Evolutionary conservation across 257 asterid species (phyloP).

Genomic region (Thymus quinquecostatus): DNA sequence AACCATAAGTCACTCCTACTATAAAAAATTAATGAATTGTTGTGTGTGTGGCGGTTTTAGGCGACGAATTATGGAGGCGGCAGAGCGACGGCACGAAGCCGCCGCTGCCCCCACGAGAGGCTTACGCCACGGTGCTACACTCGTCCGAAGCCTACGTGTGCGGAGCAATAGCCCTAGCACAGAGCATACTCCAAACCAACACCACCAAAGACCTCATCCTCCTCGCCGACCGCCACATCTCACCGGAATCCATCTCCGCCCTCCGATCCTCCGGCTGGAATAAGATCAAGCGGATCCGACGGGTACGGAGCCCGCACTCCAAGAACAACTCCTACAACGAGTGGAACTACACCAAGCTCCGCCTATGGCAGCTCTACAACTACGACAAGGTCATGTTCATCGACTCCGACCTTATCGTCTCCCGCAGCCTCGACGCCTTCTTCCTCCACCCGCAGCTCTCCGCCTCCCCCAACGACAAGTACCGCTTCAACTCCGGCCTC

Average conservation of each 20-base stretch:
- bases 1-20: too few species aligned
- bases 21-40: too few species aligned
- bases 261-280: slow-evolving; percentile 72
- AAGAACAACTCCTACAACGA: slow-evolving; percentile 58
- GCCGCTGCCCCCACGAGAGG: slow-evolving; percentile 42
- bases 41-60: slow-evolving; percentile 34
- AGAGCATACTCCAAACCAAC: slow-evolving; percentile 59
- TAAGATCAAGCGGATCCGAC: slow-evolving; percentile 41
- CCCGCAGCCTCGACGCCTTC: slow-evolving; percentile 53
- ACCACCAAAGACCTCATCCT: slow-evolving; percentile 66
- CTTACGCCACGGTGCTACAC: slow-evolving; percentile 75
- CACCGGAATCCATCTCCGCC: slow-evolving; percentile 43
- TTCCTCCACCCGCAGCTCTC: slow-evolving; percentile 62
- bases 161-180: slow-evolving; percentile 81
- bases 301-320: slow-evolving; percentile 65
- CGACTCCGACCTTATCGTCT: slow-evolving; percentile 68
- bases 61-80: slow-evolving; percentile 40
- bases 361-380: slow-evolving; percentile 64
- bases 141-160: slow-evolving; percentile 82
- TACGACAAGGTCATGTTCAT: slow-evolving; percentile 73
- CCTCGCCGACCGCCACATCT: slow-evolving; percentile 59
- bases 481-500: slow-evolving; percentile 77
- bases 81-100: slow-evolving; percentile 5
- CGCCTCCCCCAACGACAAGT: slow-evolving; percentile 43
- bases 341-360: slow-evolving; percentile 86